A percentile compares a stretch with the other conserved stretches of the same genome.
Conservation (phyloP, 768 basidiomycete genomes). For the Phaffia australis region DNA sequence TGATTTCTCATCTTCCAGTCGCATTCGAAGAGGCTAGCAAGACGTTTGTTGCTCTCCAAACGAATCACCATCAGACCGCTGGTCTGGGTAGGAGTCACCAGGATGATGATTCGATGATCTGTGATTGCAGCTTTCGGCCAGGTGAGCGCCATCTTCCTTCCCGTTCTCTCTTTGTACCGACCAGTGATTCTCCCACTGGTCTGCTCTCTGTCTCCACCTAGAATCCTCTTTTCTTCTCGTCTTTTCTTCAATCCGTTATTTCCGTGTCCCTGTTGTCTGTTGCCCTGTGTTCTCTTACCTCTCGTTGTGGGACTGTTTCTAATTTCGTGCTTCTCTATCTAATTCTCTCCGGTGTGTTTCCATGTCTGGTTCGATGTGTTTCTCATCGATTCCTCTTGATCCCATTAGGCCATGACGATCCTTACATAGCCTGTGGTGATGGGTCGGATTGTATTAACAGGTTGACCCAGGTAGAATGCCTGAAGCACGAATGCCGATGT, state of each 20-base stretch:
- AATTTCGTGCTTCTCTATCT: not conserved
- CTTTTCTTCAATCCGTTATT: not conserved
- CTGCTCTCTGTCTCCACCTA: no score
- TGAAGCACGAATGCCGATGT: slow-evolving; percentile 80
- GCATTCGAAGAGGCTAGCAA: slow-evolving; percentile 50
- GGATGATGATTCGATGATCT: slow-evolving; percentile 82
- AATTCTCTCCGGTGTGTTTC: no score
- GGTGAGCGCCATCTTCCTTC: slow-evolving; percentile 48
- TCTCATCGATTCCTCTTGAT: not conserved
- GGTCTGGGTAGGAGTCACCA: slow-evolving; percentile 78
- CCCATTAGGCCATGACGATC: slow-evolving; percentile 49
- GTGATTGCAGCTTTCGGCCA: slow-evolving; percentile 77
- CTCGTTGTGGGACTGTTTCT: not conserved
- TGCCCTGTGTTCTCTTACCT: not conserved
- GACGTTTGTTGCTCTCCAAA: slow-evolving; percentile 60
- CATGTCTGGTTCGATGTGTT: not conserved
- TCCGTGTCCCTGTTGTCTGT: not conserved
- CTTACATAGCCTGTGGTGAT: slow-evolving; percentile 65
- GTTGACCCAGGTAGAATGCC: slow-evolving; percentile 91
- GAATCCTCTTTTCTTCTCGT: no score
- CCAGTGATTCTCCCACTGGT: not conserved
- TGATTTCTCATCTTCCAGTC: slow-evolving; percentile 68
- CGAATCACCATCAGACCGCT: slow-evolving; percentile 78
- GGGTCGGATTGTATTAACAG: slow-evolving; percentile 92
- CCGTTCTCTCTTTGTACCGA: not conserved